phyloP scores from a whole-genome alignment of 306 rosid species.

The Medicago ruthenica region DNA sequence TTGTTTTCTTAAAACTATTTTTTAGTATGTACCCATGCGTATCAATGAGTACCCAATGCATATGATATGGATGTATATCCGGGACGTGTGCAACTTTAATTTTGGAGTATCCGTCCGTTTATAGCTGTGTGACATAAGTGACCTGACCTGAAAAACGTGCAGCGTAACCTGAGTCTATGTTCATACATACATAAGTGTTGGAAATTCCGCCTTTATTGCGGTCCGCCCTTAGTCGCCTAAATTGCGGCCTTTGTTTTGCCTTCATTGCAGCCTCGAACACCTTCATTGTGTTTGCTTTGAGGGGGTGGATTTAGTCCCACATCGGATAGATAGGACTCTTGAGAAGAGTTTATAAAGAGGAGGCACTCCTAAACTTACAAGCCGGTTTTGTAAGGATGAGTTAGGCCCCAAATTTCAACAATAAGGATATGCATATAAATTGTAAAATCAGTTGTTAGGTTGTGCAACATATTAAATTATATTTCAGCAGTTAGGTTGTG shows the following conservation, averaged over 20 bases:
- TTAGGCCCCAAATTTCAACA: no score
- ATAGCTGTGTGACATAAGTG: background rate
- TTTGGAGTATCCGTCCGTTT: background rate
- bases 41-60: background rate
- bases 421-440: background rate
- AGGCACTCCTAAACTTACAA: no score
- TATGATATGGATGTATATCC: background rate
- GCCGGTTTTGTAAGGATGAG: no score
- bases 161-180: slow-evolving; percentile 13
- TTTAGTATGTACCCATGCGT: background rate
- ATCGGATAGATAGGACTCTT: no score
- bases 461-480: background rate
- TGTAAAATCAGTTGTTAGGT: slow-evolving; percentile 28
- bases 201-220: no score
- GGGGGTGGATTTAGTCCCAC: no score
- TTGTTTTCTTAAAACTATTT: background rate
- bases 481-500: slow-evolving; percentile 23
- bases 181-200: no score
- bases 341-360: no score
- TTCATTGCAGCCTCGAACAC: no score
- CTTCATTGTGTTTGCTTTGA: no score
- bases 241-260: no score
- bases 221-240: no score
- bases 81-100: background rate
- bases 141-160: slow-evolving; percentile 27